These are phyloP conservation scores for Verticillium nubilum DNA, from an alignment of 2,329 filamentous ascomycete genomes.

Conservation along the genomic window DNA sequence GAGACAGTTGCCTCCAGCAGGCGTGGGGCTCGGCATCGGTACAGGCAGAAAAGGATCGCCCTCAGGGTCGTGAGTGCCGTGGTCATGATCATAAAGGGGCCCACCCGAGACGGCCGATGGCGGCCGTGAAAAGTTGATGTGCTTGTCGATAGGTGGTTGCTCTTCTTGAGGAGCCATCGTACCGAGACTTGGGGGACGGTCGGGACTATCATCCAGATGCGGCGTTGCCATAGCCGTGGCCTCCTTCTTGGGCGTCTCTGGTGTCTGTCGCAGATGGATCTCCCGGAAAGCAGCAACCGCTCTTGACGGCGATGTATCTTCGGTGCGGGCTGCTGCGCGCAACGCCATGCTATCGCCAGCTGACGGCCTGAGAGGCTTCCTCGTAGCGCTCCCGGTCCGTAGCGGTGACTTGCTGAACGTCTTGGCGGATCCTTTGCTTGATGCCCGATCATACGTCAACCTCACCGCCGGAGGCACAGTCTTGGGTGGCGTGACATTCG, in stretches of 20 bases:
- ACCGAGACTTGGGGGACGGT: conserved; percentile 24
- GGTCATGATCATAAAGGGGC: neutral
- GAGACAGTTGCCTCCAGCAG: conserved; percentile 23
- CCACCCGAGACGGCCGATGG: conserved; percentile 20
- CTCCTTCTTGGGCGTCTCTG: conserved; percentile 12
- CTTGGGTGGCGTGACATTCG: conserved; percentile 2
- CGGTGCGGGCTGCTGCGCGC: conserved; percentile 5
- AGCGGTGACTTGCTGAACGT: neutral
- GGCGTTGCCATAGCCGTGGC: conserved; percentile 8
- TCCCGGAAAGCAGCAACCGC: neutral
- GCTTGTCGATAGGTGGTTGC: conserved; percentile 31
- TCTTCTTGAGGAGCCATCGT: conserved; percentile 31
- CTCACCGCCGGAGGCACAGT: neutral
- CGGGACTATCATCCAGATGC: conserved; percentile 10
- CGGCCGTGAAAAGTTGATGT: conserved; percentile 28
- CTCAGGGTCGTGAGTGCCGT: neutral
- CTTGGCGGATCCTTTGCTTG: neutral
- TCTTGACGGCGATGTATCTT: neutral
- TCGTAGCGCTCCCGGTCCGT: neutral
- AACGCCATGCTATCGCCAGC: conserved; percentile 12
- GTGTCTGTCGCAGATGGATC: neutral
- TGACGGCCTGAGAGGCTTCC: conserved; percentile 6
- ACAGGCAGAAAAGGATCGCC: neutral
- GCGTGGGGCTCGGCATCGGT: conserved; percentile 13
- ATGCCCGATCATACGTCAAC: neutral